Evolutionary conservation across 1,139 yeast species (phyloP).

Genomic region (Taphrina pruni): DNA sequence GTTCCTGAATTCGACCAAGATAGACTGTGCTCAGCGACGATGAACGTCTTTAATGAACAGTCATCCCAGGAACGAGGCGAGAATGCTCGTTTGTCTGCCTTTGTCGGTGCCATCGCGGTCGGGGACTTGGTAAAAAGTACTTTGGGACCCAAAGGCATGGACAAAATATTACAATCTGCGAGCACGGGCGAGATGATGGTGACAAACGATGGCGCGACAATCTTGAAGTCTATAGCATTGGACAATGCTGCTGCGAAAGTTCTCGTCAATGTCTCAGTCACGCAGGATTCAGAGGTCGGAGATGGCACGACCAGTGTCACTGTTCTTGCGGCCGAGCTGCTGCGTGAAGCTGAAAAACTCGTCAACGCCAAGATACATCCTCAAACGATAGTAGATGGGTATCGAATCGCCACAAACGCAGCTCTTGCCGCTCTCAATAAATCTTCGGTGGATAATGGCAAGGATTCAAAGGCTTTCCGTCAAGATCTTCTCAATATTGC

Average conservation of each 20-base stretch:
- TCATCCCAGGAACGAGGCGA: slow-evolving; percentile 98
- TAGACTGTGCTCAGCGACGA: neutral
- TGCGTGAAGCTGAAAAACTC: slow-evolving; percentile 92
- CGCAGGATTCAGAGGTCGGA: slow-evolving; percentile 98
- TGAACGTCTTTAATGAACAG: slow-evolving; percentile 81
- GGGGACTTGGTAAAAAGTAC: slow-evolving; percentile 97
- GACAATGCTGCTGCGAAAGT: slow-evolving; percentile 99
- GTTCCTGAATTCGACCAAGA: neutral
- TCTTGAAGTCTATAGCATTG: slow-evolving; percentile 88
- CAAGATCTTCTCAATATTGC: slow-evolving; percentile 85
- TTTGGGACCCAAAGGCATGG: slow-evolving; percentile 98
- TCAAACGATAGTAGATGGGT: slow-evolving; percentile 96
- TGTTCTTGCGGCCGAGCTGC: slow-evolving; percentile 85
- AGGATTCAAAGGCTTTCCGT: slow-evolving; percentile 67
- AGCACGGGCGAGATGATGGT: slow-evolving; percentile 77
- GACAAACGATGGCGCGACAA: slow-evolving; percentile 98
- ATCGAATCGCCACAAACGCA: slow-evolving; percentile 80
- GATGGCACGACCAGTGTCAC: slow-evolving; percentile 99
- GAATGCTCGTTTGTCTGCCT: slow-evolving; percentile 63
- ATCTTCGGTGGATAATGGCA: slow-evolving; percentile 66
- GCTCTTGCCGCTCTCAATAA: slow-evolving; percentile 81
- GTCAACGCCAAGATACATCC: slow-evolving; percentile 95
- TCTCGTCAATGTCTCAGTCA: slow-evolving; percentile 90
- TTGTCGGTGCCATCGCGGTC: slow-evolving; percentile 98
- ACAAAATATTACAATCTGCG: slow-evolving; percentile 86